Evolutionary conservation across 306 rosid species (phyloP), one percentile per base, ranked within the genome.

Genomic region (Amphicarpaea edgeworthii): DNA sequence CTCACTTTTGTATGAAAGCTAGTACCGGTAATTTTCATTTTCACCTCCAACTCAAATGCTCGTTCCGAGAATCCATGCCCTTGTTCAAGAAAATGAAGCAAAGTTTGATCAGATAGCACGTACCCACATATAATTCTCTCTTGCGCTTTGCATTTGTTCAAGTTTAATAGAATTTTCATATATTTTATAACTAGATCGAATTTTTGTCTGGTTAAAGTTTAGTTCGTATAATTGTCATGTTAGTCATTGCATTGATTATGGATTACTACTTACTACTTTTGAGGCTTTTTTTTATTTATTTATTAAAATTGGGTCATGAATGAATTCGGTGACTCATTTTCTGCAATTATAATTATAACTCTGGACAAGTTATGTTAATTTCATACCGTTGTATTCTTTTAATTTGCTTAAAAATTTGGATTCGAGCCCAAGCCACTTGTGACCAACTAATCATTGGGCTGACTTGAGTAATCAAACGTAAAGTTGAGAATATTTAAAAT

Each of bases 101-200:
- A 14, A 19, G 41, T 54, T 15, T 34, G 23, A 66, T 68, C 23
- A 1, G 20, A 17, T 17, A 19, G 73, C 55, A n/a, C n/a, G n/a
- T n/a, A n/a, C n/a, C n/a, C n/a, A n/a, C n/a, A n/a, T n/a, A n/a
- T n/a, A n/a, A n/a, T n/a, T n/a, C 10, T 24, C 2, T 28, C 58
- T 16, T 17, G n/a, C 64, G 15, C 19, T 41, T 37, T 72, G 19
- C 42, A 73, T 45, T 73, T 73, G 46, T 16, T 73, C 41, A 24
- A 23, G 37, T 54, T 17, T 53, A 19, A 50, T 50, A 50, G 17
- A 28, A 12, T 14, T 66, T 21, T 7, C 23, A 43, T 23, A 9
- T n/a, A 3, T 10, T 30, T 1, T 11, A 1, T 11, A 17, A 12
- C 62, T 32, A 11, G 12, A 47, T 10, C 43, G 12, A 32, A 30